Percentiles rank a stretch among this genome's conserved stretches.
These are phyloP conservation scores for Penicillium sp. DNA, from an alignment of 2,329 filamentous ascomycete genomes.

Conservation along the genomic window DNA sequence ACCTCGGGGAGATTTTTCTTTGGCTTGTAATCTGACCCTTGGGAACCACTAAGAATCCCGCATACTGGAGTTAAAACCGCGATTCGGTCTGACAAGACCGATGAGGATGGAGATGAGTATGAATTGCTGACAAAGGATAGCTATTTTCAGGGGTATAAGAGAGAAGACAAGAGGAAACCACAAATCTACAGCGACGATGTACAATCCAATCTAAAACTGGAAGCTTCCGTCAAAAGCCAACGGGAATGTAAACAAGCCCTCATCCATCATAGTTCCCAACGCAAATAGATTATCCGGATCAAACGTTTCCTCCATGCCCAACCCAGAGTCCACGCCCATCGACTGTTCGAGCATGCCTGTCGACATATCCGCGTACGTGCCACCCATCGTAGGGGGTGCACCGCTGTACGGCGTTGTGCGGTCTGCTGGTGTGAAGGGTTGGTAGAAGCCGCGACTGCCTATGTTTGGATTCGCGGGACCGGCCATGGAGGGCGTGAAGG, in stretches of 20 bases:
- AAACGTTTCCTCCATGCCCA: slow-evolving; percentile 27
- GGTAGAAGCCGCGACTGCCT: slow-evolving; percentile 5
- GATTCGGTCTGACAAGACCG: too few relatives aligned
- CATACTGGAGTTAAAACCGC: too few relatives aligned
- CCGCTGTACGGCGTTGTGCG: background rate
- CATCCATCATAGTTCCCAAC: slow-evolving; percentile 34
- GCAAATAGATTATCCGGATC: slow-evolving; percentile 31
- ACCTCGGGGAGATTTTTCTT: background rate
- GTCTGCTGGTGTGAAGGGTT: slow-evolving; percentile 5
- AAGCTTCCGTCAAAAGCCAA: slow-evolving; percentile 24
- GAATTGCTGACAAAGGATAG: background rate
- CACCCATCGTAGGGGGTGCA: background rate
- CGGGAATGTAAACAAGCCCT: slow-evolving; percentile 32
- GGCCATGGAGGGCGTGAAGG: slow-evolving; percentile 7
- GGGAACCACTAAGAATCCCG: too few relatives aligned
- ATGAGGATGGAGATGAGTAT: background rate
- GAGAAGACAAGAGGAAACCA: background rate
- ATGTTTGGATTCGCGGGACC: slow-evolving; percentile 3
- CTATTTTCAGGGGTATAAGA: slow-evolving; percentile 4
- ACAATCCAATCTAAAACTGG: slow-evolving; percentile 16
- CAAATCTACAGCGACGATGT: background rate
- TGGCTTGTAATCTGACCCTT: background rate
- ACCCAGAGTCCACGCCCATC: slow-evolving; percentile 25
- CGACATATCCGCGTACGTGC: slow-evolving; percentile 20
- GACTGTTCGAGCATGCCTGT: slow-evolving; percentile 15